Evolutionary conservation across 2,329 filamentous ascomycete species (phyloP).

Genomic region (Hypocreales sp.): DNA sequence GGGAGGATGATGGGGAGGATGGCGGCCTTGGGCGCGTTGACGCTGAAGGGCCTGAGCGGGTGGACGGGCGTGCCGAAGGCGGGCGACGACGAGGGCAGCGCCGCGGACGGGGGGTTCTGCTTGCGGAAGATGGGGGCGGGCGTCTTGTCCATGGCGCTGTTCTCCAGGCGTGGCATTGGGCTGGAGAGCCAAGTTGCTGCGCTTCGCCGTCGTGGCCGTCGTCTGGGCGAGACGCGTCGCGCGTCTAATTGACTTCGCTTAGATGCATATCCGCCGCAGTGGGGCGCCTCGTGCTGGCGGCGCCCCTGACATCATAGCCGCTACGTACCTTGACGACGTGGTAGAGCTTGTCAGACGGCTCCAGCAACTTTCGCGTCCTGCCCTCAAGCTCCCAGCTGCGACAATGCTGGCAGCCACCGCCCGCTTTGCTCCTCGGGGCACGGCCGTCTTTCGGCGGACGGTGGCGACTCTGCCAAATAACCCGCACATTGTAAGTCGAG

Average conservation of each 20-base stretch:
- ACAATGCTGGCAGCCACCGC: conserved; percentile 12
- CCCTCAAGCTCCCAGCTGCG: no score
- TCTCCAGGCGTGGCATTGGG: no score
- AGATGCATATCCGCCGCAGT: conserved; percentile 9
- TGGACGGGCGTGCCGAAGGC: conserved; percentile 79
- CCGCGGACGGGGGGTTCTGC: conserved; percentile 28
- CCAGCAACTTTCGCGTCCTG: no score
- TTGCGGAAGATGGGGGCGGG: conserved; percentile 22
- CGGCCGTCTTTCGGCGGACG: conserved; percentile 11
- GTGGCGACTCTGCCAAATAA: conserved; percentile 35
- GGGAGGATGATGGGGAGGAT: conserved; percentile 84
- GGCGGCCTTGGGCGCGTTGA: conserved; percentile 37
- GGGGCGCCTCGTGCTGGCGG: no score
- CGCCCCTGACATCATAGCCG: no score
- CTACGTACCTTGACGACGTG: no score
- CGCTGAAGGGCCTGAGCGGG: conserved; percentile 51
- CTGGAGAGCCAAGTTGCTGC: no score
- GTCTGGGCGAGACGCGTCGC: conserved; percentile 21
- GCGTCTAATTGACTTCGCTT: conserved; percentile 21
- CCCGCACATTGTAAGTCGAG: conserved; percentile 36
- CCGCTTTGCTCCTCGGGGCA: conserved; percentile 9
- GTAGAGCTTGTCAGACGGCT: no score
- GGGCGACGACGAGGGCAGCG: conserved; percentile 75
- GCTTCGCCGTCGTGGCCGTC: no score
- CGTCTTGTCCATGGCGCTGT: conserved; percentile 19